Evolutionary conservation across 2,329 filamentous ascomycete genomes (phyloP).

Genomic region (Neonectria faginata): DNA sequence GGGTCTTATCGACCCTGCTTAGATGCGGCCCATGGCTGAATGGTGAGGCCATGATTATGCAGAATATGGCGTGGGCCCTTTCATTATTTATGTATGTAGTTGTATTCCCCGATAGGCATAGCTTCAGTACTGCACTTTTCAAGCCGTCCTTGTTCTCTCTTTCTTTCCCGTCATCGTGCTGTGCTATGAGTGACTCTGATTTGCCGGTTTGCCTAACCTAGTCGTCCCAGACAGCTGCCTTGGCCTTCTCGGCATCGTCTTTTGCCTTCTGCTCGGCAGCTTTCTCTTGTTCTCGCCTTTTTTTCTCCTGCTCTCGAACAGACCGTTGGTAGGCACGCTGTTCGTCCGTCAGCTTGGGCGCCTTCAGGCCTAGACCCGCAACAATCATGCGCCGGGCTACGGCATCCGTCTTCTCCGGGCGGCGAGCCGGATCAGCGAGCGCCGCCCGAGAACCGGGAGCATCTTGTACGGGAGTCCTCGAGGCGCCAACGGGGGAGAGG

Average conservation of each 20-base stretch:
- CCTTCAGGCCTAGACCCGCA: slow-evolving; percentile 83
- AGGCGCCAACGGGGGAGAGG: slow-evolving; percentile 60
- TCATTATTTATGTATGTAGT: not conserved
- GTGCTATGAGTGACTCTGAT: not conserved
- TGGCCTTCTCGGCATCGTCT: slow-evolving; percentile 79
- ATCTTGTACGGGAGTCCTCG: slow-evolving; percentile 37
- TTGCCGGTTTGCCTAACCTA: slow-evolving; percentile 45
- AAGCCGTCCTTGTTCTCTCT: not conserved
- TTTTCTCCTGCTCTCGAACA: slow-evolving; percentile 85
- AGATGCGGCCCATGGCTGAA: not conserved
- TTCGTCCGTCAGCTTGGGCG: slow-evolving; percentile 86
- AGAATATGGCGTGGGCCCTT: slow-evolving; percentile 12
- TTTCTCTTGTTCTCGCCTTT: slow-evolving; percentile 77
- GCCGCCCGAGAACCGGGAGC: slow-evolving; percentile 17
- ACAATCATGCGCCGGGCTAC: slow-evolving; percentile 92
- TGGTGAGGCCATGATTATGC: not conserved
- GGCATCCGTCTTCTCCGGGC: slow-evolving; percentile 93
- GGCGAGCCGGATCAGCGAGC: slow-evolving; percentile 41
- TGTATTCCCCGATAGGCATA: slow-evolving; percentile 4
- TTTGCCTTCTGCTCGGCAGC: slow-evolving; percentile 70
- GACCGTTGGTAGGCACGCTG: slow-evolving; percentile 87
- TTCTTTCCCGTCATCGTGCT: not conserved
- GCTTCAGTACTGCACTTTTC: not conserved
- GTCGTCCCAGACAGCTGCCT: slow-evolving; percentile 88
- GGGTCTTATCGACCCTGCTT: not conserved